Conservation (phyloP, 306 rosid genomes). For the Albizia julibrissin region DNA sequence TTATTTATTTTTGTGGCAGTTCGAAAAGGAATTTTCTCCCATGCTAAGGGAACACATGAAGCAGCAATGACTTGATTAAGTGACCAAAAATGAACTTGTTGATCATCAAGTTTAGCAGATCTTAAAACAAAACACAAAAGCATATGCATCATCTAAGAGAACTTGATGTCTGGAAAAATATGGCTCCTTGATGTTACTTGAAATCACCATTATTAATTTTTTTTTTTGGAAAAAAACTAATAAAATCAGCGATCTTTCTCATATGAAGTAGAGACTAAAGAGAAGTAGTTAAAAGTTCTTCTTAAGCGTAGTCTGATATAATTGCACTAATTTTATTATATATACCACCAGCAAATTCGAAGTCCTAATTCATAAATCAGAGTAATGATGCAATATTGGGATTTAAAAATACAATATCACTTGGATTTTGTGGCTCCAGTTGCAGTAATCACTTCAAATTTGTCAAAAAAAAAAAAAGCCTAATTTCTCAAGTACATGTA, state of each 20-base stretch:
- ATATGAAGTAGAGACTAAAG: background rate
- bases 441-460: conserved; percentile 2
- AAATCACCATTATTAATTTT: background rate
- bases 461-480: background rate
- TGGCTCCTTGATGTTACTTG: background rate
- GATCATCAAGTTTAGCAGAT: background rate
- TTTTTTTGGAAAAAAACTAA: background rate
- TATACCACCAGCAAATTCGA: background rate
- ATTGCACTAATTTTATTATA: background rate
- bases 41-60: background rate
- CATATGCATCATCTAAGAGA: background rate
- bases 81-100: background rate
- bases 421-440: background rate
- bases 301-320: background rate
- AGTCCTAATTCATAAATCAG: background rate
- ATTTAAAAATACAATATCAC: background rate
- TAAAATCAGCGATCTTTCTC: background rate
- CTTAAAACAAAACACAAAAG: background rate
- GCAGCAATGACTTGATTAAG: background rate
- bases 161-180: background rate
- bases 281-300: background rate
- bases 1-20: background rate
- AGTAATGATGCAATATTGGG: background rate
- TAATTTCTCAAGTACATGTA: background rate
- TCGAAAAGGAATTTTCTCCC: background rate